These are phyloP conservation scores for Pichia sp. DNA, from an alignment of 1,139 yeast species.

Conservation along the genomic window DNA sequence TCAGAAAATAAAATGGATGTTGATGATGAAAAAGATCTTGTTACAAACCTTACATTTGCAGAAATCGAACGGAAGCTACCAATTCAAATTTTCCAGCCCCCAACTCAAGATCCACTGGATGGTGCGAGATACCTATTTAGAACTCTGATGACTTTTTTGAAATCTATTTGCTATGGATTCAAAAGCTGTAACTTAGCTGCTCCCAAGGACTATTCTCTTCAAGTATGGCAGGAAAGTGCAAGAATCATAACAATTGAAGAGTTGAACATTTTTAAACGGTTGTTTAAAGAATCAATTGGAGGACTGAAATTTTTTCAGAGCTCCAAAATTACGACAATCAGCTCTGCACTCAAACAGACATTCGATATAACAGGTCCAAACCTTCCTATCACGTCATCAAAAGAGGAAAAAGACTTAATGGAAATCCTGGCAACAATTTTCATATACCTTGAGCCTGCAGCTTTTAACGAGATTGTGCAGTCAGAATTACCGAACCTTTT, in stretches of 20 bases:
- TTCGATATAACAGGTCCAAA: conserved; percentile 79
- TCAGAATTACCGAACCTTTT: conserved; percentile 76
- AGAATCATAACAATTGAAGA: conserved; percentile 81
- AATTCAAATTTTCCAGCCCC: conserved; percentile 41
- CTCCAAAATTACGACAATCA: conserved; percentile 42
- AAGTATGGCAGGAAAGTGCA: conserved; percentile 85
- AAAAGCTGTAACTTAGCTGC: conserved; percentile 90
- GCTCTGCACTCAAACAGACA: conserved; percentile 39
- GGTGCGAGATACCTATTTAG: conserved; percentile 87
- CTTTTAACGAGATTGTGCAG: conserved; percentile 88
- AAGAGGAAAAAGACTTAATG: conserved; percentile 93
- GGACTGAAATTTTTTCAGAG: conserved; percentile 74
- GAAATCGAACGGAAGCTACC: conserved; percentile 48
- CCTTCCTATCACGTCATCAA: conserved; percentile 78
- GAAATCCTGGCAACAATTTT: conserved; percentile 93
- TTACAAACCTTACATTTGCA: conserved; percentile 37
- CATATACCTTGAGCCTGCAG: conserved; percentile 90
- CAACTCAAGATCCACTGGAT: conserved; percentile 63
- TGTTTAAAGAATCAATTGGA: conserved; percentile 79
- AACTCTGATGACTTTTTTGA: conserved; percentile 83
- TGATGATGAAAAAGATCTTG: conserved; percentile 22
- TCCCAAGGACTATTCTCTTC: conserved; percentile 56
- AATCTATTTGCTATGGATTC: conserved; percentile 85
- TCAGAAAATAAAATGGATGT: conserved; percentile 21
- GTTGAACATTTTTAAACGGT: conserved; percentile 64